Evolutionary conservation across 768 basidiomycete genomes (phyloP), one percentile per base, ranked within the genome.

Genomic region (Peribolospora baueri): DNA sequence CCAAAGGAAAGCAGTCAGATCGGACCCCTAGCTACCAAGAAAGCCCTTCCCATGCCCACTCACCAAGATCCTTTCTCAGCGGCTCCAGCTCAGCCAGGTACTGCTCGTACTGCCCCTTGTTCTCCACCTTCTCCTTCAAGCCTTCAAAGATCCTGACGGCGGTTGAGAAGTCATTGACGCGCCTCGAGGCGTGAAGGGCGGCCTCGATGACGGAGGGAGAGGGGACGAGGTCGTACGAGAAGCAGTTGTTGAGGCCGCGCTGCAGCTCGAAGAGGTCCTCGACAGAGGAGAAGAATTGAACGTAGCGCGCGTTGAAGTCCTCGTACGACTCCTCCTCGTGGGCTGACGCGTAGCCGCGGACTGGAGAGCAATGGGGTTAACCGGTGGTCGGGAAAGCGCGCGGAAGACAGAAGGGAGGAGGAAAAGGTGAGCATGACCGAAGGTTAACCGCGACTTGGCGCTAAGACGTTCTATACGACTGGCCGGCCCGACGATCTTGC

Each of bases 191-290:
- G 54, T 79, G 77, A 58, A 90, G 71, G 38, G 86, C 86, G 59
- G 84, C 82, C 70, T 88, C 85, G 54, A 90, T 71, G 62, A 91
- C 84, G 54, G 73, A 67, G 38, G 84, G 76, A 2, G 84, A 76
- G 4, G 87, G 87, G 10, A 93, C 88, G 59, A 93, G 77, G 69
- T 98, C 93, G 69, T 97, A 91, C 3, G 93, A 85, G 68, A 98
- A 98, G 73, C 90, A 95, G 76, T 98, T 98, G 75, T 98, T 97
- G 64, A 98, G 74, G 45, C 93, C 93, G 52, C 93, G 84, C 71
- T 98, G 91, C 60, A 98, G 82, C 74, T 98, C 93, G 66, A 98
- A 98, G 56, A 95, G 76, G 71, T 98, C 93, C 65, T 87, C 79
- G 51, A 86, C 87, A 55, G 77, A 75, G 65, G 83, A 71, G 76